Evolutionary conservation across 2,329 filamentous ascomycete species (phyloP).

Genomic region (Scedosporium minutisporum): DNA sequence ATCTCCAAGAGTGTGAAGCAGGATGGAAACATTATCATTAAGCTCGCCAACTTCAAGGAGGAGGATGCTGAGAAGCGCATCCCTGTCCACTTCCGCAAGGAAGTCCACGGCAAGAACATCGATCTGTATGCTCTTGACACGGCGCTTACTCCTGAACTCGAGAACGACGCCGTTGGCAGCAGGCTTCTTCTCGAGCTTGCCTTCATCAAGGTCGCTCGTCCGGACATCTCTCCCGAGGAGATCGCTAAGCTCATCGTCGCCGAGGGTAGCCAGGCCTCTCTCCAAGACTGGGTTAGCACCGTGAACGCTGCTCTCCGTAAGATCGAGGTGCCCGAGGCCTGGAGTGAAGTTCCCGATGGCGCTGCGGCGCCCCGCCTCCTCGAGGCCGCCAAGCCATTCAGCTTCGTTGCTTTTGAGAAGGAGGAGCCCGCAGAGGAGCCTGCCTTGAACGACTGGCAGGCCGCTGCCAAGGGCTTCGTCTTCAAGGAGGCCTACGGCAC

Average conservation of each 20-base stretch:
- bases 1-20: slow-evolving; percentile 60
- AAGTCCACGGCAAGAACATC: slow-evolving; percentile 59
- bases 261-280: slow-evolving; percentile 39
- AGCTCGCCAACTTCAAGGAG: slow-evolving; percentile 69
- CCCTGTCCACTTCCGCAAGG: slow-evolving; percentile 58
- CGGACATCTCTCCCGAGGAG: slow-evolving; percentile 51
- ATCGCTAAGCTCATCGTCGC: slow-evolving; percentile 55
- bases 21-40: slow-evolving; percentile 64
- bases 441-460: slow-evolving; percentile 65
- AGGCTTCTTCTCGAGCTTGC: slow-evolving; percentile 67
- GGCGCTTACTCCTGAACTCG: slow-evolving; percentile 55
- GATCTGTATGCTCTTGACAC: slow-evolving; percentile 70
- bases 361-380: slow-evolving; percentile 43
- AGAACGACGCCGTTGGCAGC: slow-evolving; percentile 54
- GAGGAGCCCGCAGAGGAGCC: slow-evolving; percentile 58
- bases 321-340: slow-evolving; percentile 68
- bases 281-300: slow-evolving; percentile 49
- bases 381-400: slow-evolving; percentile 61
- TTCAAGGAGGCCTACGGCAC: slow-evolving; percentile 95
- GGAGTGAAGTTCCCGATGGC: slow-evolving; percentile 54
- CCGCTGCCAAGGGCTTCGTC: slow-evolving; percentile 73
- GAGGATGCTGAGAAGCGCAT: slow-evolving; percentile 87
- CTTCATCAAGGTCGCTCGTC: slow-evolving; percentile 69
- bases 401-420: slow-evolving; percentile 75
- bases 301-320: slow-evolving; percentile 51